Conservation (phyloP, 2,329 filamentous ascomycete genomes). For the Clonostachys byssicola region DNA sequence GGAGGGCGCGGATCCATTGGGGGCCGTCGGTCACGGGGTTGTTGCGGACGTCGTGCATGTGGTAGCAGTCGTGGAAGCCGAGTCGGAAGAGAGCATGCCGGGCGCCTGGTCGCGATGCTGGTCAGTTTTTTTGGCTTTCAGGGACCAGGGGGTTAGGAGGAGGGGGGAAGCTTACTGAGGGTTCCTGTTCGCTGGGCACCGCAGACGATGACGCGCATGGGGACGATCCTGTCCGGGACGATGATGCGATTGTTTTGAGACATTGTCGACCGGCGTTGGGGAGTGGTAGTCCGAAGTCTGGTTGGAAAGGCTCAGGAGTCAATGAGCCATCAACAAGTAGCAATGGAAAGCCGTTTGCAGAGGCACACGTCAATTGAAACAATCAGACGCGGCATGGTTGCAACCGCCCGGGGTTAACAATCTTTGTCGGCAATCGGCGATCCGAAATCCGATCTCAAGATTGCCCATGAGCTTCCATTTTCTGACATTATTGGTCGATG, state of each 20-base stretch:
- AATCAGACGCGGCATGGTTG: too few species aligned
- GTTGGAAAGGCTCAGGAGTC: too few species aligned
- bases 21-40: conserved; percentile 13
- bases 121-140: not conserved
- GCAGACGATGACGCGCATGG: conserved; percentile 33
- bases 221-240: conserved; percentile 21
- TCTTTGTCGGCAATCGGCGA: too few species aligned
- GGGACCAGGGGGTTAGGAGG: not conserved
- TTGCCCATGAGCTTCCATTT: too few species aligned
- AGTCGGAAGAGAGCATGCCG: conserved; percentile 24
- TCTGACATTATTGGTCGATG: too few species aligned
- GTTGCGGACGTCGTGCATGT: conserved; percentile 23
- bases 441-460: too few species aligned
- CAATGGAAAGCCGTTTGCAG: too few species aligned
- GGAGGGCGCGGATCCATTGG: conserved; percentile 22
- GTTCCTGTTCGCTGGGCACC: conserved; percentile 31
- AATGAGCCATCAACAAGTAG: too few species aligned
- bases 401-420: too few species aligned
- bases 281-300: too few species aligned
- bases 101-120: conserved; percentile 16
- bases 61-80: conserved; percentile 28
- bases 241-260: conserved; percentile 6
- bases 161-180: conserved; percentile 17
- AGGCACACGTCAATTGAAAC: too few species aligned
- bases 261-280: not conserved